Percentiles rank a stretch among this genome's conserved stretches.
Evolutionary conservation across 768 basidiomycete genomes (phyloP).

Genomic region (Tulasnella sp.): DNA sequence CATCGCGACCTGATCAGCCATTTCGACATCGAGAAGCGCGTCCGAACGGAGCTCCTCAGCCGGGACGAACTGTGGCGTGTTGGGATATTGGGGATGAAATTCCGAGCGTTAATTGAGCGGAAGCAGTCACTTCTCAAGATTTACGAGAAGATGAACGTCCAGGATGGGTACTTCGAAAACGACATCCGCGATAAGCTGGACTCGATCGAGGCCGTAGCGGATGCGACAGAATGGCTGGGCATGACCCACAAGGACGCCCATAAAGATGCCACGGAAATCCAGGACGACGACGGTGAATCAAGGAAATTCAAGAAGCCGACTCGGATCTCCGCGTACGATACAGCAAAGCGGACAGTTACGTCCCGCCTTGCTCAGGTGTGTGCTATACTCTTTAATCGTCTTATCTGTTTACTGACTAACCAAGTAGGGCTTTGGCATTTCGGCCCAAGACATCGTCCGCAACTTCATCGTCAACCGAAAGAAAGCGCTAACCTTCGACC

Average conservation of each 20-base stretch:
- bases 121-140: slow-evolving; percentile 46
- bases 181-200: slow-evolving; percentile 56
- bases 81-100: slow-evolving; percentile 77
- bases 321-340: slow-evolving; percentile 71
- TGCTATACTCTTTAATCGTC: slow-evolving; percentile 1
- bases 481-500: slow-evolving; percentile 65
- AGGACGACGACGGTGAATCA: slow-evolving; percentile 23
- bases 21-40: slow-evolving; percentile 42
- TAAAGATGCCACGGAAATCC: slow-evolving; percentile 31
- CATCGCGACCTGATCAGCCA: slow-evolving; percentile 81
- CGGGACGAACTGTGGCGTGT: slow-evolving; percentile 85
- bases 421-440: slow-evolving; percentile 68
- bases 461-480: slow-evolving; percentile 41
- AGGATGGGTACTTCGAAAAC: slow-evolving; percentile 65
- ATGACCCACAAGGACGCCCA: slow-evolving; percentile 73
- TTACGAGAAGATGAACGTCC: slow-evolving; percentile 54
- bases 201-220: slow-evolving; percentile 78
- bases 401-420: slow-evolving; percentile 3
- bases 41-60: slow-evolving; percentile 58
- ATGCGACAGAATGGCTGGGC: slow-evolving; percentile 80
- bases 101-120: slow-evolving; percentile 71
- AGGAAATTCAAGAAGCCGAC: slow-evolving; percentile 73
- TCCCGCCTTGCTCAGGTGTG: slow-evolving; percentile 69
- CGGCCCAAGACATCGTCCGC: slow-evolving; percentile 69
- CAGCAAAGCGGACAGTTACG: slow-evolving; percentile 66